Evolutionary conservation across 202 grass and related monocot genomes (phyloP).

Genomic region (Zizania palustris): DNA sequence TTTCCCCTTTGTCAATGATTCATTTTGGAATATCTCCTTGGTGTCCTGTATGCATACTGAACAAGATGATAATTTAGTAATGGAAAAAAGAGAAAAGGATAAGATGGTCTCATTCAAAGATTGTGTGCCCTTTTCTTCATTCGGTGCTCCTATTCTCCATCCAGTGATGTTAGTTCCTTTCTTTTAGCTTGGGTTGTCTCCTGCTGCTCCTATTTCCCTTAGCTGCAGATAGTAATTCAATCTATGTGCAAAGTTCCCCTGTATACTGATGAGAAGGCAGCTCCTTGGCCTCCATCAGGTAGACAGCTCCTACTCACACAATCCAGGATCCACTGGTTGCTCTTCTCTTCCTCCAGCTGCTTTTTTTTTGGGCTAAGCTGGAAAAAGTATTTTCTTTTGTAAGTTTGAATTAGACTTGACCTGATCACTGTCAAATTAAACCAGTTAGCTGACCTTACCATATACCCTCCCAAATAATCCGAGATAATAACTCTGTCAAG

Average conservation of each 20-base stretch:
- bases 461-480: neutral
- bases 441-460: conserved; percentile 5
- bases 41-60: neutral
- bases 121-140: neutral
- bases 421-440: neutral
- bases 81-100: conserved; percentile 21
- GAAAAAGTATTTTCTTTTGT: neutral
- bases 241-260: neutral
- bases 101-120: conserved; percentile 8
- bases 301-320: neutral
- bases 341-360: neutral
- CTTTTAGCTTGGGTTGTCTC: conserved; percentile 23
- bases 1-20: neutral
- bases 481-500: neutral
- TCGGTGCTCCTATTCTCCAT: neutral
- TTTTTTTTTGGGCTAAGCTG: no score
- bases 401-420: conserved; percentile 33
- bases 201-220: conserved; percentile 8
- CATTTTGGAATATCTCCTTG: neutral
- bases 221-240: conserved; percentile 3
- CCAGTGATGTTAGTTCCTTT: conserved; percentile 18
- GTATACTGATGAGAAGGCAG: neutral
- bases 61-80: neutral
- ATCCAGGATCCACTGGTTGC: neutral
- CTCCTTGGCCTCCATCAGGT: neutral